Evolutionary conservation across 306 rosid genomes (phyloP).

Genomic region (Pueraria montana): DNA sequence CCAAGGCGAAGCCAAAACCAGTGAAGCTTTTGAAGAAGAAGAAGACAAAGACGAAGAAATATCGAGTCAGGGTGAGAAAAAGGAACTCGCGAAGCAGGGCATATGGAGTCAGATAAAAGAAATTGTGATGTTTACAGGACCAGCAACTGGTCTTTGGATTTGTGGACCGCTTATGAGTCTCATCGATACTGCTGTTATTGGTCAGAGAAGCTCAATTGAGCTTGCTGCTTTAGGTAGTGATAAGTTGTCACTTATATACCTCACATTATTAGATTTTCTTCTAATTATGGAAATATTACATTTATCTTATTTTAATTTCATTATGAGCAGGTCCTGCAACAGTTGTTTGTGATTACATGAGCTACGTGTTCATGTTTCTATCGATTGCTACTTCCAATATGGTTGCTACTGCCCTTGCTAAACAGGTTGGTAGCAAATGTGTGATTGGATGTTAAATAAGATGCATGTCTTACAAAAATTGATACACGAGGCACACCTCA

Average conservation of each 20-base stretch:
- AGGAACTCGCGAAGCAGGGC: conserved; percentile 58
- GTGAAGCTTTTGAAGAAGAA: conserved; percentile 3
- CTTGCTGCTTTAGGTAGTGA: conserved; percentile 85
- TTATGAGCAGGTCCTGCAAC: conserved; percentile 81
- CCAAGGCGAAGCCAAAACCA: neutral
- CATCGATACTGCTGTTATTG: conserved; percentile 85
- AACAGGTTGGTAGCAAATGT: conserved; percentile 58
- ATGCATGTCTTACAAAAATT: neutral
- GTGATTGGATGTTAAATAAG: neutral
- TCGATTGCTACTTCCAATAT: conserved; percentile 93
- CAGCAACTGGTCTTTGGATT: conserved; percentile 87
- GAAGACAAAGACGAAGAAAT: neutral
- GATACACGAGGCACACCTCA: neutral
- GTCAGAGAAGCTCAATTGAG: conserved; percentile 91
- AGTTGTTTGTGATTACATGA: conserved; percentile 82
- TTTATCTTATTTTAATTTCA: neutral
- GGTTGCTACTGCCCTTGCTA: conserved; percentile 94
- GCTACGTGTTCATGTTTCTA: conserved; percentile 91
- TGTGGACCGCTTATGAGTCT: conserved; percentile 93
- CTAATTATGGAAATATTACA: neutral
- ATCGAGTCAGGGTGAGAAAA: conserved; percentile 5
- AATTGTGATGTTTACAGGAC: conserved; percentile 76
- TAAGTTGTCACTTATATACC: neutral
- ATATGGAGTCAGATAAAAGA: conserved; percentile 79
- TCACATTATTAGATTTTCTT: neutral